Percentiles rank a stretch among this genome's conserved stretches.
Evolutionary conservation across 169 alveolate species (phyloP).

Genomic region (Eimeria sp.): DNA sequence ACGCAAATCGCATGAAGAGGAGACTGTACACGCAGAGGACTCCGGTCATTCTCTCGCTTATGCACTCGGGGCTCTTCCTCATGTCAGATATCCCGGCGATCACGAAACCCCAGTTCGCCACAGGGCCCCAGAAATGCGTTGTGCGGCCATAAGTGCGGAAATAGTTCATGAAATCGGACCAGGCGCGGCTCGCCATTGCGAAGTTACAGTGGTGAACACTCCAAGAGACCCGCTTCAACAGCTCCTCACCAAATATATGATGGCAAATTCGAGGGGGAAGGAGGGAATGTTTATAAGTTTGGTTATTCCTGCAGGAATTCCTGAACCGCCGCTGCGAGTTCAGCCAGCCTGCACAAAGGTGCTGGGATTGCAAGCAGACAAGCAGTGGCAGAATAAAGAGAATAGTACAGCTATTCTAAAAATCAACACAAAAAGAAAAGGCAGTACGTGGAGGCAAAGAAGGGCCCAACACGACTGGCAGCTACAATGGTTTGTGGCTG

Average conservation of each 20-base stretch:
- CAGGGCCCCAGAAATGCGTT: constrained; percentile 98
- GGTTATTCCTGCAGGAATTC: neutral
- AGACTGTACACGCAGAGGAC: constrained; percentile 93
- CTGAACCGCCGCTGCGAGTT: neutral
- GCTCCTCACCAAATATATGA: too few species aligned
- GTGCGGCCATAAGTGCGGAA: constrained; percentile 75
- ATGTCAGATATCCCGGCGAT: constrained; percentile 88
- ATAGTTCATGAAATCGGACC: constrained; percentile 31
- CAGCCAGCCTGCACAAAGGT: neutral
- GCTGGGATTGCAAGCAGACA: neutral
- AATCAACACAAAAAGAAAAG: neutral
- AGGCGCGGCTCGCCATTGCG: constrained; percentile 63
- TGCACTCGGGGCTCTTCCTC: constrained; percentile 81
- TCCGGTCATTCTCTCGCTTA: constrained; percentile 91
- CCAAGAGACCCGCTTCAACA: neutral
- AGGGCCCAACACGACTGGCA: neutral
- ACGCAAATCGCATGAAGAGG: constrained; percentile 96
- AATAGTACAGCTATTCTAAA: neutral
- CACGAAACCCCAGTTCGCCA: constrained; percentile 98
- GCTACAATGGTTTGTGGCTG: neutral
- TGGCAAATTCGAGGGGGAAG: neutral
- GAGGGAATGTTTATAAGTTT: neutral
- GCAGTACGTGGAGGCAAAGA: neutral
- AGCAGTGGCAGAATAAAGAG: neutral
- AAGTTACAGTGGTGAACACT: neutral